A percentile compares a stretch with the other conserved stretches of the same genome.
Evolutionary conservation across 2,329 filamentous ascomycete genomes (phyloP).

Genomic region (Clarireedia paspali): DNA sequence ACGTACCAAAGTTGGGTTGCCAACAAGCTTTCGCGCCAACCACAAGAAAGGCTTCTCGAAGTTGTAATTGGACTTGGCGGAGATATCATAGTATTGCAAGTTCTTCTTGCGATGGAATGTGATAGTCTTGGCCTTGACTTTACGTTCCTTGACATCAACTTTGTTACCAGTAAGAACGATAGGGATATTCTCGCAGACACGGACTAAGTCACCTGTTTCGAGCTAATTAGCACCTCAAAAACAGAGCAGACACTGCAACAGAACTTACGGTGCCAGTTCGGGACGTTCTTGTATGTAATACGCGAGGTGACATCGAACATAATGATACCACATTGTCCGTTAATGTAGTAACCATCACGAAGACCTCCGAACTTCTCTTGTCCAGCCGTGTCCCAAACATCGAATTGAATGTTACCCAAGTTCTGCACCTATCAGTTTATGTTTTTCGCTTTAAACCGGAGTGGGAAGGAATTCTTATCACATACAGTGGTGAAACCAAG

Average conservation of each 20-base stretch:
- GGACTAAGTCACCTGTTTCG: constrained; percentile 79
- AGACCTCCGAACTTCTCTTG: constrained; percentile 99
- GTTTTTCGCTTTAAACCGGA: background rate
- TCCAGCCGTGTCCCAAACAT: constrained; percentile 98
- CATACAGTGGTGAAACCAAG: constrained; percentile 96
- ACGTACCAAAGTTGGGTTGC: constrained; percentile 77
- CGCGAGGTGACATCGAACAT: constrained; percentile 99
- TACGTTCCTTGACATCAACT: constrained; percentile 99
- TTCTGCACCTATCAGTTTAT: constrained; percentile 46
- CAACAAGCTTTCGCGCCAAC: constrained; percentile 96
- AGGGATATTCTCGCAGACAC: constrained; percentile 98
- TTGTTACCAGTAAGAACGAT: constrained; percentile 99
- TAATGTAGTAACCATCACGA: constrained; percentile 99
- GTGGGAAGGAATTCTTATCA: constrained; percentile 22
- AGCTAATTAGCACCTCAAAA: constrained; percentile 12
- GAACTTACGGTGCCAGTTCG: constrained; percentile 98
- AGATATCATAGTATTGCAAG: constrained; percentile 99
- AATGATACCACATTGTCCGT: constrained; percentile 99
- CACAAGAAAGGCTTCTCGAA: constrained; percentile 99
- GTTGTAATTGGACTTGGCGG: constrained; percentile 99
- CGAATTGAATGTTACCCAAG: constrained; percentile 94
- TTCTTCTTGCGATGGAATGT: constrained; percentile 99
- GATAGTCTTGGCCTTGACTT: constrained; percentile 99
- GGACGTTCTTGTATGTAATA: constrained; percentile 99
- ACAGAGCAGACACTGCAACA: background rate